phyloP scores from a whole-genome alignment of 208 protist species.

The Trypanosoma vivax region DNA sequence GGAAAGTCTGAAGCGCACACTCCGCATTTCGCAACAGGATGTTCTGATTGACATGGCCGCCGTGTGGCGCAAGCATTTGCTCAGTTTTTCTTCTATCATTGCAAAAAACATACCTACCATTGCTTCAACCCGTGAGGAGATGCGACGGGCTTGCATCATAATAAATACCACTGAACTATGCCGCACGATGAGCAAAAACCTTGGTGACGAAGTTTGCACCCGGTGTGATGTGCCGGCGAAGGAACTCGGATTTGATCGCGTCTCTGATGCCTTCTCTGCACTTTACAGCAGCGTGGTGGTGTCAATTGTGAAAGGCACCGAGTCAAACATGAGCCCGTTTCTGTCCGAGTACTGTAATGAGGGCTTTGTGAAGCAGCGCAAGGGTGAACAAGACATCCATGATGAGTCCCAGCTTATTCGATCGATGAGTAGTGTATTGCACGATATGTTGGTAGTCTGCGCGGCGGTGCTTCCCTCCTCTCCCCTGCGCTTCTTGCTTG shows the following conservation, averaged over 20 bases:
- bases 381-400: slow-evolving; percentile 28
- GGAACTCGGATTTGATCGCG: slow-evolving; percentile 69
- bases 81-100: slow-evolving; percentile 41
- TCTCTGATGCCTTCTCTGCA: slow-evolving; percentile 64
- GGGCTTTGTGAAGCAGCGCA: slow-evolving; percentile 12
- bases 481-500: slow-evolving; percentile 76
- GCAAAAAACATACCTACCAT: slow-evolving; percentile 35
- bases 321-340: slow-evolving; percentile 40
- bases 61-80: slow-evolving; percentile 77
- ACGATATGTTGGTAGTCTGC: slow-evolving; percentile 66
- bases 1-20: slow-evolving; percentile 73
- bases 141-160: slow-evolving; percentile 76
- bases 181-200: slow-evolving; percentile 55
- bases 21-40: slow-evolving; percentile 82
- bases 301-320: slow-evolving; percentile 56
- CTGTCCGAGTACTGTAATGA: slow-evolving; percentile 70
- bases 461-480: slow-evolving; percentile 38
- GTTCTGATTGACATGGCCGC: slow-evolving; percentile 79
- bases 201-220: slow-evolving; percentile 74
- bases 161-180: slow-evolving; percentile 86
- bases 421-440: slow-evolving; percentile 45
- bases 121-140: slow-evolving; percentile 34
- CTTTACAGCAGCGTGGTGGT: slow-evolving; percentile 62
- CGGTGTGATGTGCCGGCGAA: slow-evolving; percentile 51
- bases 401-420: slow-evolving; percentile 64